phyloP scores from a whole-genome alignment of 345 rosid species.

The Erysimum cheiranthoides region DNA sequence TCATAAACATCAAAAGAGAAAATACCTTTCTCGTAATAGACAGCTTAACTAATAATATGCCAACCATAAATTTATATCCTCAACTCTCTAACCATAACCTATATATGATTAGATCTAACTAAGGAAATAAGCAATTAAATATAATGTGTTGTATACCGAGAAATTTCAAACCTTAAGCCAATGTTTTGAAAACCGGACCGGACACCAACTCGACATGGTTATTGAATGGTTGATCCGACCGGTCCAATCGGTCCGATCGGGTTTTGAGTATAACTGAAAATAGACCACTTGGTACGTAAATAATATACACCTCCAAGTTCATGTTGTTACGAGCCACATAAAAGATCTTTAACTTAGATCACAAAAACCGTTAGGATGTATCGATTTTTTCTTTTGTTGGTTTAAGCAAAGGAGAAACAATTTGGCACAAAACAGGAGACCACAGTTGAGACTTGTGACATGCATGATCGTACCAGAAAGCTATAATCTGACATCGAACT shows the following conservation, averaged over 20 bases:
- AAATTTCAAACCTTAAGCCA: not conserved
- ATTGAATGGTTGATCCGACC: too few species aligned
- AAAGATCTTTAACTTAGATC: not conserved
- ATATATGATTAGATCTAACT: not conserved
- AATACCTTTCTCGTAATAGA: too few species aligned
- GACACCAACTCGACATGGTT: too few species aligned
- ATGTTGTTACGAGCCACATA: not conserved
- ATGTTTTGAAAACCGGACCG: too few species aligned
- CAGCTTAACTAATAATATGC: not conserved
- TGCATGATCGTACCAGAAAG: not conserved
- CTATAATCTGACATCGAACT: constrained; percentile 83
- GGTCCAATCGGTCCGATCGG: too few species aligned
- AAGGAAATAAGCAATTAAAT: not conserved
- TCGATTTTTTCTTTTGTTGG: not conserved
- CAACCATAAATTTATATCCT: not conserved
- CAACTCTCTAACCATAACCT: not conserved
- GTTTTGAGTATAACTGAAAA: too few species aligned
- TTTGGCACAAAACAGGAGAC: constrained; percentile 2
- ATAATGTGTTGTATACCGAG: not conserved
- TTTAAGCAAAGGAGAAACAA: not conserved
- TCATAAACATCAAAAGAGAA: too few species aligned
- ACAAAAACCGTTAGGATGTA: not conserved
- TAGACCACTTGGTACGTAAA: too few species aligned
- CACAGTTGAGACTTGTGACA: not conserved
- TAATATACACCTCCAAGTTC: too few species aligned